Evolutionary conservation across 1,284 basidiomycete species (phyloP).

Genomic region (Baeospora myosura): DNA sequence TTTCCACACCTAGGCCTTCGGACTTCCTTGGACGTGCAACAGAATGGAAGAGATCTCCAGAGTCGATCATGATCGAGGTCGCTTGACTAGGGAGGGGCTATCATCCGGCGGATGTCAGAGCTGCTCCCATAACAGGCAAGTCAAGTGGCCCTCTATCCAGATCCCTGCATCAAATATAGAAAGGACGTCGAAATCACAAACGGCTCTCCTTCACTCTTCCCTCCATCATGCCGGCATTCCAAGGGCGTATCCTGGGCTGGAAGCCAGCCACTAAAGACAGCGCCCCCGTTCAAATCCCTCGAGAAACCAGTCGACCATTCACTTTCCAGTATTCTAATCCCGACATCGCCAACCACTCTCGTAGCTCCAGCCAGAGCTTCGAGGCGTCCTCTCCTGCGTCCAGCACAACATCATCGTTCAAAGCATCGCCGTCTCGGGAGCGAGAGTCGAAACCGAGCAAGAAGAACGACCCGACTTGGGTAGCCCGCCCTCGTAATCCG

Average conservation of each 20-base stretch:
- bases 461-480: slow-evolving; percentile 48
- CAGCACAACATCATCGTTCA: not conserved
- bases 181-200: not conserved
- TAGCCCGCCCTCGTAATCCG: slow-evolving; percentile 79
- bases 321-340: not conserved
- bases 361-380: not conserved
- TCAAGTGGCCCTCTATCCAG: too few species aligned
- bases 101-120: too few species aligned
- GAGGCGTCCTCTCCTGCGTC: not conserved
- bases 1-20: not conserved
- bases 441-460: not conserved
- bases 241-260: slow-evolving; percentile 3
- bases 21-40: not conserved
- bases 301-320: not conserved
- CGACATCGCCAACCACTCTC: not conserved
- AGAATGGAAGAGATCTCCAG: not conserved
- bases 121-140: too few species aligned
- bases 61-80: not conserved
- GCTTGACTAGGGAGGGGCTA: too few species aligned
- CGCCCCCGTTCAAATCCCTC: not conserved
- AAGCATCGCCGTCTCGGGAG: not conserved
- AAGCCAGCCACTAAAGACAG: not conserved
- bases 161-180: too few species aligned
- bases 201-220: not conserved
- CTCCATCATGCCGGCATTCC: not conserved